Evolutionary conservation across 495 filamentous ascomycete genomes (phyloP), one percentile per base, ranked within the genome.

Genomic region (Clohesyomyces aquaticus): DNA sequence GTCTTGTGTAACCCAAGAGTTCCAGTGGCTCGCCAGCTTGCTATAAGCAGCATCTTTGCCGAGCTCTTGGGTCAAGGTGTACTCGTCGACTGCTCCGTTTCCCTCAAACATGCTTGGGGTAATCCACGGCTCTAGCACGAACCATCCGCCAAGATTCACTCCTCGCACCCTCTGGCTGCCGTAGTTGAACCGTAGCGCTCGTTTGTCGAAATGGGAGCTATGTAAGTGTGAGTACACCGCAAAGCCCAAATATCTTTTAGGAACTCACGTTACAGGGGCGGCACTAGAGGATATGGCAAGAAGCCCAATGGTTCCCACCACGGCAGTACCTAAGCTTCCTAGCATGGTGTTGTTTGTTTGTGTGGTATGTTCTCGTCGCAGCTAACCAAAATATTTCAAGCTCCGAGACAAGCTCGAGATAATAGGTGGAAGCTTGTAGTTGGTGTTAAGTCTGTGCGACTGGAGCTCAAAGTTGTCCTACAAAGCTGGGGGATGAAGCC

Each of bases 1-100:
- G 41, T 74, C 79, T 63, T 84, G 74, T 4, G 84, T 88, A 69
- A 91, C 85, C 77, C 82, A 92, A 54, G 76, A 74, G 56, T 73
- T 68, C 76, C 76, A 78, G 49, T 78, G 76, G 14, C 65, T 32
- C 22, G 69, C 59, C 38, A 78, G 67, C 12, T 68, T 71, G 26
- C 46, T 68, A 11, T 66, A 21, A 12, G 75, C 74, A n/a, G 74
- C 75, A 43, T 48, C 60, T 23, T 68, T 70, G 18, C 76, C 76
- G 16, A 78, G 67, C 2, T 64, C 66, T 21, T 71, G 60, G 55
- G 61, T 71, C 38, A 74, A 61, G 3, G 73, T 76, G 63, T 74
- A 77, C 66, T 76, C 69, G 64, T 76, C 76, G 22, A 72, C 70
- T 10, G 73, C 73, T 12, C 45, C 70, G 49, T 71, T 72, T 51